Evolutionary conservation across 805 yeast genomes (phyloP).

Genomic region (Pichia rugopelliculosa): DNA sequence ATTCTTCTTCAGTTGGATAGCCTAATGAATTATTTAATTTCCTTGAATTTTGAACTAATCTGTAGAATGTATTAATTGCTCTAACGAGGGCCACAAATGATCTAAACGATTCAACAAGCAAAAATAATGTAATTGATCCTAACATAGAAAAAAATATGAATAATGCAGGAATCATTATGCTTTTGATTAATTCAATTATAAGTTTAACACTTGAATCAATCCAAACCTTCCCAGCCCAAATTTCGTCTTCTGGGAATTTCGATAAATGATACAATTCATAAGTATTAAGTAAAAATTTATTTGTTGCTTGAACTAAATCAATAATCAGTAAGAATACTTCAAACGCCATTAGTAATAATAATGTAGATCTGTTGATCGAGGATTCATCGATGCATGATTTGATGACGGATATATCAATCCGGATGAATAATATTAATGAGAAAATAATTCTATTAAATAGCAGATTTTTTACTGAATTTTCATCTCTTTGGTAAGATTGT

Average conservation of each 20-base stretch:
- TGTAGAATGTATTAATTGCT: conserved; percentile 32
- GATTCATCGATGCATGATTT: conserved; percentile 49
- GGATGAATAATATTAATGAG: conserved; percentile 37
- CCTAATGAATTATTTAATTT: conserved; percentile 57
- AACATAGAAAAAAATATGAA: conserved; percentile 40
- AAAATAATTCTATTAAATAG: conserved; percentile 36
- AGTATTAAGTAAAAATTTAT: conserved; percentile 43
- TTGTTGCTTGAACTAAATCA: conserved; percentile 39
- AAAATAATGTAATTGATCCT: conserved; percentile 26
- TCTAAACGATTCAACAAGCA: conserved; percentile 26
- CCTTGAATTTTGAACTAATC: conserved; percentile 39
- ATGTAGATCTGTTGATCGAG: conserved; percentile 45
- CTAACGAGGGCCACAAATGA: conserved; percentile 24
- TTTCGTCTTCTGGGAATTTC: conserved; percentile 44
- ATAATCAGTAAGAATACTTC: conserved; percentile 63
- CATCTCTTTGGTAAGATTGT: conserved; percentile 26
- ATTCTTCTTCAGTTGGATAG: conserved; percentile 56
- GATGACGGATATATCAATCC: conserved; percentile 46
- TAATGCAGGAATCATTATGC: conserved; percentile 25
- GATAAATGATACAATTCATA: conserved; percentile 48
- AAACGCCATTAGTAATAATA: conserved; percentile 63
- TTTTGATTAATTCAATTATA: conserved; percentile 36
- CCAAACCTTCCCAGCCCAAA: conserved; percentile 67
- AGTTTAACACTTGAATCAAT: conserved; percentile 42
- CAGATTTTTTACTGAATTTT: conserved; percentile 12